A percentile compares a stretch with the other conserved stretches of the same genome.
Conservation (phyloP, 1,284 basidiomycete species). For the Lignosus rhinocerotis region DNA sequence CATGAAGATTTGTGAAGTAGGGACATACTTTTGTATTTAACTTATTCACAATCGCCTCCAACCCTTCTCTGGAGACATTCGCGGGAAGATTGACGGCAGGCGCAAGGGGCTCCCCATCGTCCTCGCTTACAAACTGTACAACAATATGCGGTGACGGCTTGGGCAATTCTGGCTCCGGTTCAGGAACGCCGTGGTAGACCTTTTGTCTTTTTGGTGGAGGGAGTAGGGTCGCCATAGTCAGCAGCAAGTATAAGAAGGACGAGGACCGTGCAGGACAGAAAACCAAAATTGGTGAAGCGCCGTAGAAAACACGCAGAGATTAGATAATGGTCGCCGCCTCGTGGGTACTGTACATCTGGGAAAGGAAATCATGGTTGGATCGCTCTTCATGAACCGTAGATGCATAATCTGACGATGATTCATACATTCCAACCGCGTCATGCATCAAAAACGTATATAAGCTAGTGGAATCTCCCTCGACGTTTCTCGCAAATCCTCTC, state of each 20-base stretch:
- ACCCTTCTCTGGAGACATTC: slow-evolving; percentile 79
- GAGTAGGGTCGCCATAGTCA: slow-evolving; percentile 75
- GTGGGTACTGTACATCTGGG: slow-evolving; percentile 18
- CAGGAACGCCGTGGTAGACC: slow-evolving; percentile 71
- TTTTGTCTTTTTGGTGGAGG: slow-evolving; percentile 87
- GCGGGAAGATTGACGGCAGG: slow-evolving; percentile 88
- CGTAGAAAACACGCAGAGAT: slow-evolving; percentile 1
- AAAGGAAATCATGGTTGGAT: slow-evolving; percentile 15
- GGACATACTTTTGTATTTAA: slow-evolving; percentile 66
- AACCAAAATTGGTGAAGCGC: slow-evolving; percentile 20
- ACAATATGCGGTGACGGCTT: slow-evolving; percentile 70
- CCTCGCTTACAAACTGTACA: slow-evolving; percentile 89
- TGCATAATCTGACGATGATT: slow-evolving; percentile 11
- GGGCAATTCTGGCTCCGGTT: slow-evolving; percentile 58
- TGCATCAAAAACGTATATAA: slow-evolving; percentile 11
- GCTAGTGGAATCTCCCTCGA: neutral
- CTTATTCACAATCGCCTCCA: slow-evolving; percentile 87
- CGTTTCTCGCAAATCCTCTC: neutral
- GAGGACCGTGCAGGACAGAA: slow-evolving; percentile 14
- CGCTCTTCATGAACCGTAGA: slow-evolving; percentile 1
- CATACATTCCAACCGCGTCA: slow-evolving; percentile 6
- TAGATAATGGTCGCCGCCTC: slow-evolving; percentile 9
- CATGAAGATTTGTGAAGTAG: neutral
- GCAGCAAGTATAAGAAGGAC: slow-evolving; percentile 4
- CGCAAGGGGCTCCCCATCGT: slow-evolving; percentile 78